A percentile compares a stretch with the other conserved stretches of the same genome.
phyloP scores from a whole-genome alignment of 345 rosid species.

The Eucalyptus microcorys region DNA sequence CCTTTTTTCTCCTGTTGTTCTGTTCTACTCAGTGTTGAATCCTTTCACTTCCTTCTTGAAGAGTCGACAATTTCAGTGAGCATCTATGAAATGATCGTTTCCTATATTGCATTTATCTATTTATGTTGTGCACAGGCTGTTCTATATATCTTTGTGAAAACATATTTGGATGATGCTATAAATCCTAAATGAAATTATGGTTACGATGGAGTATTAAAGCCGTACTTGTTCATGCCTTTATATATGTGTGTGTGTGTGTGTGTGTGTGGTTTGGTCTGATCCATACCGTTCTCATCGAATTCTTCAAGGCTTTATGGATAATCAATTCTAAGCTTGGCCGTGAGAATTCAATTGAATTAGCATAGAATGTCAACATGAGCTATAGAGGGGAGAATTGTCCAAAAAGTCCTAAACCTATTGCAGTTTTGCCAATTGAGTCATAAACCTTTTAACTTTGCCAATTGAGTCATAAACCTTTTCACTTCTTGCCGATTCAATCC shows the following conservation, averaged over 20 bases:
- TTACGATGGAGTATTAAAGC: not conserved
- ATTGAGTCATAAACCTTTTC: no score
- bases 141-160: not conserved
- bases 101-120: not conserved
- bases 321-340: not conserved
- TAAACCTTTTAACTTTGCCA: no score
- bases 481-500: no score
- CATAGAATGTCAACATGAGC: not conserved
- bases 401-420: no score
- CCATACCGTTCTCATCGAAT: not conserved
- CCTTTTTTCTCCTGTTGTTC: not conserved
- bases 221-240: not conserved
- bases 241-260: accelerated
- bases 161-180: not conserved
- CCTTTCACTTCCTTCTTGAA: not conserved
- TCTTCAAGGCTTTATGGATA: not conserved
- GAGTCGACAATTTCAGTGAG: not conserved
- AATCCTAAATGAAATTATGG: not conserved
- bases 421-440: no score
- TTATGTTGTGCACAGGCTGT: not conserved
- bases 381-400: not conserved
- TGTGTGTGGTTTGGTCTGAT: not conserved
- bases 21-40: not conserved
- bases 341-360: not conserved
- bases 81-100: not conserved